phyloP scores from a whole-genome alignment of 257 asterid species.

The Nicotiana noctiflora region DNA sequence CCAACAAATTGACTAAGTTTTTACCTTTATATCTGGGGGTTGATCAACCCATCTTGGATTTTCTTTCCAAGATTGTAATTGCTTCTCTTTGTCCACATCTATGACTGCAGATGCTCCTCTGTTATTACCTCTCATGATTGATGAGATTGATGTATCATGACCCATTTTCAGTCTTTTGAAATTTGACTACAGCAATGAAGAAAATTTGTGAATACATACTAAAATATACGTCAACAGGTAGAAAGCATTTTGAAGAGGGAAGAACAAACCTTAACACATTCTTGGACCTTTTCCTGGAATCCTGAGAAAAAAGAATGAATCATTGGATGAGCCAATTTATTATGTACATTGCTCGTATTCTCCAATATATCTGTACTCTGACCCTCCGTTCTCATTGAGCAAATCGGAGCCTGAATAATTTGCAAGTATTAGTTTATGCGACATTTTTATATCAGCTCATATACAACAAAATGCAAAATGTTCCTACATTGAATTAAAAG shows the following conservation, averaged over 20 bases:
- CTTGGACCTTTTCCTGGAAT: slow-evolving; percentile 8
- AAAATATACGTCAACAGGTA: background rate
- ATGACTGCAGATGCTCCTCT: slow-evolving; percentile 22
- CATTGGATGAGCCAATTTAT: background rate
- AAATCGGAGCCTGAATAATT: background rate
- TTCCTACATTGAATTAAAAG: background rate
- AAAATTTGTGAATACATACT: background rate
- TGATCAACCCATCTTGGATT: slow-evolving; percentile 64
- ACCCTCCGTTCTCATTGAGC: background rate
- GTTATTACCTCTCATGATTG: slow-evolving; percentile 13
- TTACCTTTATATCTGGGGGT: slow-evolving; percentile 65
- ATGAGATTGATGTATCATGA: slow-evolving; percentile 13
- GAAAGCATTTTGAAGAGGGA: background rate
- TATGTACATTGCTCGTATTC: slow-evolving; percentile 3
- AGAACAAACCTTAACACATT: slow-evolving; percentile 7
- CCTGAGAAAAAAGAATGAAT: slow-evolving; percentile 7
- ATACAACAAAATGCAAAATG: background rate
- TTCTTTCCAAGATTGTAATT: slow-evolving; percentile 68
- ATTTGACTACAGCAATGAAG: slow-evolving; percentile 28
- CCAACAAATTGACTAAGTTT: background rate
- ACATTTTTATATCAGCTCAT: background rate
- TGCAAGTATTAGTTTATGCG: background rate
- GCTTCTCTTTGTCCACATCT: slow-evolving; percentile 51
- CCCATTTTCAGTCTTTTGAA: slow-evolving; percentile 27
- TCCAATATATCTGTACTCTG: background rate